phyloP scores from a whole-genome alignment of 2,329 filamentous ascomycete genomes.

The Hypoxylon sp. region DNA sequence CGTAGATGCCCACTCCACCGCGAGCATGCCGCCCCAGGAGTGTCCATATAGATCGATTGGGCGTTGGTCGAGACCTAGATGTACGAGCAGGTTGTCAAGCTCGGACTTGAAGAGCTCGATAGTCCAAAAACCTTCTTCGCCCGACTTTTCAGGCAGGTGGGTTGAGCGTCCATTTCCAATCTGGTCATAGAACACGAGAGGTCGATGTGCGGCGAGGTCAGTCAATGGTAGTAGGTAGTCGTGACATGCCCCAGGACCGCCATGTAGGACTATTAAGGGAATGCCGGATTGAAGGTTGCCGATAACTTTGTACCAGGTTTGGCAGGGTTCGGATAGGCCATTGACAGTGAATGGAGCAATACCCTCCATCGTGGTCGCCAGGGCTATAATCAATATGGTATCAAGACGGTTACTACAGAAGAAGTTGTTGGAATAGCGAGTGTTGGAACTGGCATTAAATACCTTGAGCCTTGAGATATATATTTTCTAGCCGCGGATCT shows the following conservation, averaged over 20 bases:
- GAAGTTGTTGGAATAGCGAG: too few species aligned
- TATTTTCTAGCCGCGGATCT: too few species aligned
- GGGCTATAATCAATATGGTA: too few species aligned
- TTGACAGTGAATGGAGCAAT: too few species aligned
- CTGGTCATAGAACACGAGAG: conserved; percentile 42
- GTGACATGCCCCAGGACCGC: conserved; percentile 39
- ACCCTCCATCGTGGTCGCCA: too few species aligned
- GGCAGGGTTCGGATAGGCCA: conserved; percentile 14
- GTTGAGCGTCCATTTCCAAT: conserved; percentile 40
- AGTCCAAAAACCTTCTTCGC: conserved; percentile 35
- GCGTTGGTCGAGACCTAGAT: conserved; percentile 52
- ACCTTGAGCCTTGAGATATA: too few species aligned
- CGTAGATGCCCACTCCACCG: conserved; percentile 54
- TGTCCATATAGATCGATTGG: conserved; percentile 60
- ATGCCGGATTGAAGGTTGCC: conserved; percentile 28
- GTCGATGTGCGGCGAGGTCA: conserved; percentile 19
- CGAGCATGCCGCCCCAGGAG: conserved; percentile 66
- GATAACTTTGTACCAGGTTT: conserved; percentile 28
- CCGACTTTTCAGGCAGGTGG: conserved; percentile 31
- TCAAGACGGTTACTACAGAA: too few species aligned
- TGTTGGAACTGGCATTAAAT: too few species aligned
- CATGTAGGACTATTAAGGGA: conserved; percentile 32
- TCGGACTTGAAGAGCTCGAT: conserved; percentile 36
- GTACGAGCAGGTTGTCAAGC: conserved; percentile 35
- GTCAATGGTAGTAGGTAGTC: conserved; percentile 34